A percentile compares a stretch with the other conserved stretches of the same genome.
phyloP scores from a whole-genome alignment of 2,329 filamentous ascomycete species.

The Fusarium chlamydosporum region DNA sequence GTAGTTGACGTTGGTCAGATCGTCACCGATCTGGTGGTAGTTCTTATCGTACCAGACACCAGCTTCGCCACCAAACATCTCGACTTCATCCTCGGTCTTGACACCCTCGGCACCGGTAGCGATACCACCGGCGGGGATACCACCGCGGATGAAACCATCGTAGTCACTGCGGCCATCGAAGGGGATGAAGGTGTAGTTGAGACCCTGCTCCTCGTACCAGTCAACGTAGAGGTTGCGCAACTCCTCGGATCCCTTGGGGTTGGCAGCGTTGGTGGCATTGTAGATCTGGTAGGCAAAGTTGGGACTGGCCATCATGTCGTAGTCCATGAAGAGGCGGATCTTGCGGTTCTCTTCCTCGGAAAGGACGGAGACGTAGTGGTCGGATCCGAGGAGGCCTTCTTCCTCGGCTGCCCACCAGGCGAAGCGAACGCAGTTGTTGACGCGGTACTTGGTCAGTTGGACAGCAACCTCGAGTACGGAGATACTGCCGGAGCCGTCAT shows the following conservation, averaged over 20 bases:
- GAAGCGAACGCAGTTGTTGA: conserved; percentile 76
- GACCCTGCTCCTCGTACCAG: conserved; percentile 73
- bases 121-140: conserved; percentile 81
- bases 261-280: conserved; percentile 77
- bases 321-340: conserved; percentile 77
- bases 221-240: conserved; percentile 76
- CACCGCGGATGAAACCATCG: conserved; percentile 79
- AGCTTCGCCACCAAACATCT: conserved; percentile 78
- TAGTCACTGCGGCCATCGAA: conserved; percentile 88
- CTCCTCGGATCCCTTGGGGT: conserved; percentile 79
- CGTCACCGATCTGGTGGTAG: conserved; percentile 74
- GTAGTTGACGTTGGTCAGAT: conserved; percentile 69
- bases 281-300: conserved; percentile 79
- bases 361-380: conserved; percentile 71
- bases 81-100: conserved; percentile 77
- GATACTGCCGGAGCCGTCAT: conserved; percentile 78
- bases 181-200: conserved; percentile 77
- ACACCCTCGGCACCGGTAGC: conserved; percentile 83
- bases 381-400: conserved; percentile 74
- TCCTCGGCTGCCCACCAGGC: conserved; percentile 79
- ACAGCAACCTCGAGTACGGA: conserved; percentile 74
- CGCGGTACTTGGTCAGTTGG: conserved; percentile 69
- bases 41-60: conserved; percentile 72
- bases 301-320: conserved; percentile 77
- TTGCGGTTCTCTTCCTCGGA: conserved; percentile 70